Evolutionary conservation across 495 filamentous ascomycete species (phyloP).

Genomic region (Penicillium lagena): DNA sequence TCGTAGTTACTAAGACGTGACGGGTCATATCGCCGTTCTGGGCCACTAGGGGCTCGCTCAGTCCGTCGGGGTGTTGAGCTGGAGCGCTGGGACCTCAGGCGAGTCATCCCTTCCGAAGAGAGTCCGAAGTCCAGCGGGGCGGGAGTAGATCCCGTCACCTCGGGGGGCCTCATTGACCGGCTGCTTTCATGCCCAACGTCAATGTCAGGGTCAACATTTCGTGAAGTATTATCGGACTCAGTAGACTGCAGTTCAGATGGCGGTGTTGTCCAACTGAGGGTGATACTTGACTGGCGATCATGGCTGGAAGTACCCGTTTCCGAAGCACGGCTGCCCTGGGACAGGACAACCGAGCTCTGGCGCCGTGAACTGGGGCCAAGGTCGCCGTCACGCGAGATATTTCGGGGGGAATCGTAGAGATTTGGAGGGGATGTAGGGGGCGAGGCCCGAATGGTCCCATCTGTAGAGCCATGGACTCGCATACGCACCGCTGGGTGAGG

Average conservation of each 20-base stretch:
- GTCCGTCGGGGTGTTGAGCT: slow-evolving; percentile 25
- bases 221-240: slow-evolving; percentile 12
- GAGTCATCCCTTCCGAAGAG: slow-evolving; percentile 11
- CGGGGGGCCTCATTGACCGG: slow-evolving; percentile 4
- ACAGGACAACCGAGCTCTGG: slow-evolving; percentile 38
- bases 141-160: slow-evolving; percentile 12
- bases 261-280: slow-evolving; percentile 33
- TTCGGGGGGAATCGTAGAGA: slow-evolving; percentile 16
- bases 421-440: slow-evolving; percentile 30
- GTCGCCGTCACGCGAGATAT: slow-evolving; percentile 24
- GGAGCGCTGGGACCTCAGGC: slow-evolving; percentile 25
- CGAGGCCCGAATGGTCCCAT: slow-evolving; percentile 34
- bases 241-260: slow-evolving; percentile 26
- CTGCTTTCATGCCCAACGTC: slow-evolving; percentile 10
- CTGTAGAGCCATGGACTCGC: slow-evolving; percentile 26
- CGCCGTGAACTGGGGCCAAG: slow-evolving; percentile 31
- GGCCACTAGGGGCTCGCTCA: slow-evolving; percentile 19
- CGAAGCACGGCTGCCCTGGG: slow-evolving; percentile 23
- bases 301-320: slow-evolving; percentile 14
- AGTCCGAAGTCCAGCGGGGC: slow-evolving; percentile 3
- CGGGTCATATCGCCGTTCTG: slow-evolving; percentile 23
- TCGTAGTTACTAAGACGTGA: slow-evolving; percentile 26
- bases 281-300: slow-evolving; percentile 30
- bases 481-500: slow-evolving; percentile 25
- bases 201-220: slow-evolving; percentile 11